phyloP scores from a whole-genome alignment of 2,329 filamentous ascomycete genomes.

The Calonectria pteridis region DNA sequence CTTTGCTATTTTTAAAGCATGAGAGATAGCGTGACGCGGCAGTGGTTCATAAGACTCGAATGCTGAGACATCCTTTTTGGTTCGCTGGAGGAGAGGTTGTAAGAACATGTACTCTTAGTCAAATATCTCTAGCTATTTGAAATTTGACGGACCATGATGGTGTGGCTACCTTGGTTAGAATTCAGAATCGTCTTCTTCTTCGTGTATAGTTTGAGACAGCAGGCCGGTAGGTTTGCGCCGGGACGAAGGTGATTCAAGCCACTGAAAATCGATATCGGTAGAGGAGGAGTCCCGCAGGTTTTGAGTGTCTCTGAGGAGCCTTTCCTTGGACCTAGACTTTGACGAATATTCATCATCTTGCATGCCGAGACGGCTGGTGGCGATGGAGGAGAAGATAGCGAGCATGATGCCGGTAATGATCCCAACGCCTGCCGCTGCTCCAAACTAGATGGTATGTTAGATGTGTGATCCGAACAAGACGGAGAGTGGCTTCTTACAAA shows the following conservation, averaged over 20 bases:
- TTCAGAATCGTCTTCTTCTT: conserved; percentile 75
- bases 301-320: conserved; percentile 26
- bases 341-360: conserved; percentile 42
- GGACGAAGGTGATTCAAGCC: conserved; percentile 51
- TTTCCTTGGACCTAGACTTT: conserved; percentile 27
- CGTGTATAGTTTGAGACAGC: conserved; percentile 76
- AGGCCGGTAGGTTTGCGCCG: conserved; percentile 62
- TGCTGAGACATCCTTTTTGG: neutral
- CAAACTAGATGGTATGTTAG: conserved; percentile 57
- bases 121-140: conserved; percentile 2
- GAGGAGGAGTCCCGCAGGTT: conserved; percentile 44
- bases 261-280: conserved; percentile 55
- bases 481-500: conserved; percentile 53
- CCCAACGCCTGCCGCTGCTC: conserved; percentile 77
- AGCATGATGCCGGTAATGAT: conserved; percentile 71
- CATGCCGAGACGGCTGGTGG: conserved; percentile 65
- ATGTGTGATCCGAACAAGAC: neutral
- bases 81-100: neutral
- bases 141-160: neutral
- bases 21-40: neutral
- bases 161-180: conserved; percentile 17
- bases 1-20: conserved; percentile 10
- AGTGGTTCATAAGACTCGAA: neutral
- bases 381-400: conserved; percentile 65
- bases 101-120: conserved; percentile 12